Evolutionary conservation across 176 grass and related monocot genomes (phyloP).

Genomic region (Aegilops umbellulata): DNA sequence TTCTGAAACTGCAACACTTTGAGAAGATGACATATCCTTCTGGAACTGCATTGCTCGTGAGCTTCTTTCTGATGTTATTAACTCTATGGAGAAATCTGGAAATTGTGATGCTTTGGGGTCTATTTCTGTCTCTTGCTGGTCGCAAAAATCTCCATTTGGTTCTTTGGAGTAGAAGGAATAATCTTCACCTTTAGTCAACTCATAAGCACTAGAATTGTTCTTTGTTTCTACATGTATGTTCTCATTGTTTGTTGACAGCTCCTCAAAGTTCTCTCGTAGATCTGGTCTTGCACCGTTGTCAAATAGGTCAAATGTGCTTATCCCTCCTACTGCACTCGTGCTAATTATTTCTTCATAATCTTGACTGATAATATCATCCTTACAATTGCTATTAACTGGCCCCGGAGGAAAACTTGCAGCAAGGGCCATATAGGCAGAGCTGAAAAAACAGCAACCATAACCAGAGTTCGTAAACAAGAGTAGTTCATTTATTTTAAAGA

Average conservation of each 20-base stretch:
- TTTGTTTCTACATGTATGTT: constrained; percentile 24
- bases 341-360: constrained; percentile 37
- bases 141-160: constrained; percentile 20
- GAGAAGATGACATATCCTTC: constrained; percentile 39
- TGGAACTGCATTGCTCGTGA: constrained; percentile 28
- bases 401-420: constrained; percentile 61
- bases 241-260: constrained; percentile 21
- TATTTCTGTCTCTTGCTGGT: constrained; percentile 29
- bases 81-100: constrained; percentile 21
- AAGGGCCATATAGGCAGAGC: constrained; percentile 89
- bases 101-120: constrained; percentile 28
- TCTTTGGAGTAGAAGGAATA: constrained; percentile 28
- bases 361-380: constrained; percentile 34
- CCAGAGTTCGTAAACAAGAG: background rate
- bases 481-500: constrained; percentile 8
- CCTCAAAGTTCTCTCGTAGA: constrained; percentile 30
- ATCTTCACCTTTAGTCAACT: constrained; percentile 19
- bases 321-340: constrained; percentile 23
- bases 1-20: constrained; percentile 33
- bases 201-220: constrained; percentile 19
- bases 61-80: constrained; percentile 15
- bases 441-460: constrained; percentile 39
- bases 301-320: constrained; percentile 30
- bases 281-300: constrained; percentile 27
- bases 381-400: constrained; percentile 20